Evolutionary conservation across 1,139 yeast species (phyloP).

Genomic region (Saccharomyces uvarum): DNA sequence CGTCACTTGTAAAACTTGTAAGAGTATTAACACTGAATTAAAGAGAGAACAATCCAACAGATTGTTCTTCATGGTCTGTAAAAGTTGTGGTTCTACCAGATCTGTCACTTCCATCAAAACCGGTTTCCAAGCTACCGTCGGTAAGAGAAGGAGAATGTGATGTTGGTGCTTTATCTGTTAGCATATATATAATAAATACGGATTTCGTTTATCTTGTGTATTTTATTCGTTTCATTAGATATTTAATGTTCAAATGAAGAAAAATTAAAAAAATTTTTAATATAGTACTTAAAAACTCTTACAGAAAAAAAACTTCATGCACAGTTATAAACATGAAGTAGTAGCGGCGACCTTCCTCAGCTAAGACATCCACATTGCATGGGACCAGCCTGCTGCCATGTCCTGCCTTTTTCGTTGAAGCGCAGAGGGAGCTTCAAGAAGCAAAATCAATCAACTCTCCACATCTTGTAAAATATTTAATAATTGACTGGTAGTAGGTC

Average conservation of each 20-base stretch:
- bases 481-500: constrained; percentile 55
- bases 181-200: constrained; percentile 3
- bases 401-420: not conserved
- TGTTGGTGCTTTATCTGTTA: constrained; percentile 5
- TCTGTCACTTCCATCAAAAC: constrained; percentile 96
- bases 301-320: not conserved
- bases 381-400: not conserved
- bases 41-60: constrained; percentile 94
- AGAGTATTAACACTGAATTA: constrained; percentile 91
- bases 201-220: constrained; percentile 6
- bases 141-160: constrained; percentile 33
- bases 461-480: constrained; percentile 14
- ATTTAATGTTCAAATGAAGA: not conserved
- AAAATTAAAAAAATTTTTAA: not conserved
- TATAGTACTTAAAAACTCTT: not conserved
- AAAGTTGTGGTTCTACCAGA: constrained; percentile 95
- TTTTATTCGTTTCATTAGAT: constrained; percentile 5
- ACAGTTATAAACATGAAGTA: not conserved
- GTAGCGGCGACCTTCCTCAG: not conserved
- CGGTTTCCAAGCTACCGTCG: constrained; percentile 96
- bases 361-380: not conserved
- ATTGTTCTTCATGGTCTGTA: constrained; percentile 94
- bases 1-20: constrained; percentile 97
- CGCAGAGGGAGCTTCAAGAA: not conserved
- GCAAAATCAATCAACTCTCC: not conserved